These are phyloP conservation scores for Colletotrichum salicis DNA, from an alignment of 2,329 filamentous ascomycete genomes.

Conservation along the genomic window DNA sequence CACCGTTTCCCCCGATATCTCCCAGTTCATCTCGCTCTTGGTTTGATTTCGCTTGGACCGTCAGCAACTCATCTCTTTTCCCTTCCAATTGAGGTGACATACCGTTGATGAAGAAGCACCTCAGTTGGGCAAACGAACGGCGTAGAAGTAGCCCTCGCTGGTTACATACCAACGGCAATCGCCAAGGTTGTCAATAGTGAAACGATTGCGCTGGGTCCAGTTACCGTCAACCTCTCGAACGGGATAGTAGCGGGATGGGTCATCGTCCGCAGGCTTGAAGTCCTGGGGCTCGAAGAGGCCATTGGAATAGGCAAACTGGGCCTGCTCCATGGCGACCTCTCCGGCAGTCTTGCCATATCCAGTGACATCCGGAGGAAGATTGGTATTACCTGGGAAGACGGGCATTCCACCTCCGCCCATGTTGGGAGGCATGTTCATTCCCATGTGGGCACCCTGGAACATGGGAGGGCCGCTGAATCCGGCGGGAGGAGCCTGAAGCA, in stretches of 20 bases:
- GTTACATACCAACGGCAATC: conserved; percentile 69
- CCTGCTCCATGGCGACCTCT: conserved; percentile 59
- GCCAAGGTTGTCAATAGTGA: conserved; percentile 68
- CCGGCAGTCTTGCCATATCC: conserved; percentile 61
- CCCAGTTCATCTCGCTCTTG: background rate
- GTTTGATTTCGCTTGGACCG: background rate
- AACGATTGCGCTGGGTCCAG: conserved; percentile 68
- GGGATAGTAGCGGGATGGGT: conserved; percentile 70
- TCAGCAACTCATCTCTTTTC: background rate
- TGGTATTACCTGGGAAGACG: conserved; percentile 50
- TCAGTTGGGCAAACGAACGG: conserved; percentile 61
- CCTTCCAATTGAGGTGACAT: background rate
- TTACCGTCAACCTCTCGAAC: conserved; percentile 69
- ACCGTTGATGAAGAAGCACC: background rate
- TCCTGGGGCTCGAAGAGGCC: conserved; percentile 68
- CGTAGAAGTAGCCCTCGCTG: conserved; percentile 69
- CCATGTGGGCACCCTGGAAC: conserved; percentile 26
- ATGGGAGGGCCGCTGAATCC: conserved; percentile 18
- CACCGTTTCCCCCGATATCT: background rate
- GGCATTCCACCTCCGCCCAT: conserved; percentile 23
- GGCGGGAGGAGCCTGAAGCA: conserved; percentile 44
- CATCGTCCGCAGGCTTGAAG: conserved; percentile 70
- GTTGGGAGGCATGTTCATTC: conserved; percentile 20
- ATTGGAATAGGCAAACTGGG: conserved; percentile 60
- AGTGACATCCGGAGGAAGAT: conserved; percentile 59